Percentiles rank a stretch among this genome's conserved stretches.
phyloP scores from a whole-genome alignment of 2,329 filamentous ascomycete genomes.

The Endoconidiophora polonica region DNA sequence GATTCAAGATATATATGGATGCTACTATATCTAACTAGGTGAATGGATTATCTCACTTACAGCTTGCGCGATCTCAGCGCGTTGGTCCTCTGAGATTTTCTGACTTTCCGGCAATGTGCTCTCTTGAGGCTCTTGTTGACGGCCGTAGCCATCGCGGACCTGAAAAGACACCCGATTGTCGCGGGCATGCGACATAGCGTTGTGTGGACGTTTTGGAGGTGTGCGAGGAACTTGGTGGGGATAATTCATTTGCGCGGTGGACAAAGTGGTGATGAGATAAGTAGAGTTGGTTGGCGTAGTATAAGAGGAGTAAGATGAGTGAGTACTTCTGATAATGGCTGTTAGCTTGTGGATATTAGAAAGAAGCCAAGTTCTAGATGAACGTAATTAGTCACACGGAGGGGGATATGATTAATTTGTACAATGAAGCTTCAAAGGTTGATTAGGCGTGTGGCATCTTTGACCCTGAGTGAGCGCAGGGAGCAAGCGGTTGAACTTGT shows the following conservation, averaged over 20 bases:
- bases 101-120: conserved; percentile 9
- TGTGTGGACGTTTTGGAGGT: conserved; percentile 9
- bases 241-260: conserved; percentile 8
- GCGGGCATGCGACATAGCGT: conserved; percentile 12
- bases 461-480: too few relatives aligned
- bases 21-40: background rate
- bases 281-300: too few relatives aligned
- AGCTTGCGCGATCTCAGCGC: conserved; percentile 14
- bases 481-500: too few relatives aligned
- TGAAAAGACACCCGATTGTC: conserved; percentile 13
- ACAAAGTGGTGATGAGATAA: background rate
- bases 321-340: too few relatives aligned
- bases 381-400: too few relatives aligned
- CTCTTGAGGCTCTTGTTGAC: conserved; percentile 11
- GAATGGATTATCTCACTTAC: conserved; percentile 7
- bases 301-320: too few relatives aligned
- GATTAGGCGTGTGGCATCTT: too few relatives aligned
- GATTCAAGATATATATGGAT: background rate
- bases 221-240: conserved; percentile 11
- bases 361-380: too few relatives aligned
- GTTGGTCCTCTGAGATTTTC: conserved; percentile 14
- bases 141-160: conserved; percentile 12
- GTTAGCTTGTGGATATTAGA: too few relatives aligned
- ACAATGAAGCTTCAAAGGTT: too few relatives aligned
- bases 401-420: too few relatives aligned